phyloP scores from a whole-genome alignment of 495 filamentous ascomycete species.

The Articulospora tetracladia region DNA sequence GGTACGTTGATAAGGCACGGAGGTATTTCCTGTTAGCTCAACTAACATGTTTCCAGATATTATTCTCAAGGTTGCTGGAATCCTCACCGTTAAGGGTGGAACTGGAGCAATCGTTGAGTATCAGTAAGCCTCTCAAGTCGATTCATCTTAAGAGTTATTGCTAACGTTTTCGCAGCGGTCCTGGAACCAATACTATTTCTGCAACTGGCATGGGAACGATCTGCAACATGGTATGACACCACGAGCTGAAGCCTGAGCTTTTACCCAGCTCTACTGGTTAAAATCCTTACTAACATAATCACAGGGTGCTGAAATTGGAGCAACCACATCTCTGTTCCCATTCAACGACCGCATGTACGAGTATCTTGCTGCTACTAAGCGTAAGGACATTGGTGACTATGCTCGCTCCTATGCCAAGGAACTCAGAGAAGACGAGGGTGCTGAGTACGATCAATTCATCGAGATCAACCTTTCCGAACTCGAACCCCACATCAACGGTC shows the following conservation, averaged over 20 bases:
- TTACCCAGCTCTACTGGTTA: constrained; percentile 8
- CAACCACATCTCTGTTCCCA: constrained; percentile 96
- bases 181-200: constrained; percentile 67
- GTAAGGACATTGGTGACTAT: constrained; percentile 84
- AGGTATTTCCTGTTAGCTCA: constrained; percentile 16
- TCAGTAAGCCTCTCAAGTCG: constrained; percentile 23
- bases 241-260: background rate
- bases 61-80: constrained; percentile 96
- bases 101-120: constrained; percentile 98
- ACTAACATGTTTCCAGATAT: constrained; percentile 57
- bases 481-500: constrained; percentile 98
- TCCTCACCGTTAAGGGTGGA: constrained; percentile 96
- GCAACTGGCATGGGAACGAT: constrained; percentile 66
- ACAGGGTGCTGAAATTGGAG: constrained; percentile 78
- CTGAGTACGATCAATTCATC: constrained; percentile 93
- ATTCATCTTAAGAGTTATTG: too few relatives aligned
- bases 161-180: constrained; percentile 39
- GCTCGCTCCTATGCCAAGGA: constrained; percentile 79
- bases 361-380: constrained; percentile 92
- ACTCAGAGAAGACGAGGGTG: constrained; percentile 86
- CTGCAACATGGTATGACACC: constrained; percentile 56
- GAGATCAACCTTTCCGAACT: constrained; percentile 94
- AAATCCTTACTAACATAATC: background rate
- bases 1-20: constrained; percentile 36
- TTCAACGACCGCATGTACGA: constrained; percentile 98